Percentiles rank a stretch among this genome's conserved stretches.
phyloP scores from a whole-genome alignment of 2,329 filamentous ascomycete species.

The Lasiodiplodia citricola region DNA sequence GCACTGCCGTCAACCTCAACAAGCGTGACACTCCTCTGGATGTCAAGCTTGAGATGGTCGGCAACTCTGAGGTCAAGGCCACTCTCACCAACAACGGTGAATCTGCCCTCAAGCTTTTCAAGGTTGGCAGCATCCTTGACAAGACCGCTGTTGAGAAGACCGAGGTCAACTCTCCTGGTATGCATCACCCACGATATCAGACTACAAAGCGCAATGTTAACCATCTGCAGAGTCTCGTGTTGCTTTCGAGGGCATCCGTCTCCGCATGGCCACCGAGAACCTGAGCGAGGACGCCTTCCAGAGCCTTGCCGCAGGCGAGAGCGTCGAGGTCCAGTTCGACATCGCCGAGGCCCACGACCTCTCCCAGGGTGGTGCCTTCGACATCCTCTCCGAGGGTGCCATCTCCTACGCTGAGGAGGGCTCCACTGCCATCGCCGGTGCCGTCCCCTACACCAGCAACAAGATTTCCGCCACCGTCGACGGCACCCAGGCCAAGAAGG shows the following conservation, averaged over 20 bases:
- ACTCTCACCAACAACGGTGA: conserved; percentile 60
- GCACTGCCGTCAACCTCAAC: conserved; percentile 15
- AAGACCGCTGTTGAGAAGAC: conserved; percentile 60
- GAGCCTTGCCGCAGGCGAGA: conserved; percentile 53
- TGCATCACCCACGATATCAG: conserved; percentile 31
- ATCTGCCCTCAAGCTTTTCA: conserved; percentile 58
- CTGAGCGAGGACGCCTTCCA: conserved; percentile 59
- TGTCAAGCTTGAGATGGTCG: conserved; percentile 38
- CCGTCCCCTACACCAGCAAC: conserved; percentile 65
- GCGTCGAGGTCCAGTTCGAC: conserved; percentile 60
- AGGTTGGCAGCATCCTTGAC: conserved; percentile 61
- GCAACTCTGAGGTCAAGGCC: conserved; percentile 61
- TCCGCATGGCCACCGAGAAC: conserved; percentile 52
- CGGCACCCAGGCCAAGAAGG: conserved; percentile 58
- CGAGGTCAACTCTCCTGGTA: conserved; percentile 55
- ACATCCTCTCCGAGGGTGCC: conserved; percentile 61
- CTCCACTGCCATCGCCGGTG: conserved; percentile 60
- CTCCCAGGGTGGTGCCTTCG: conserved; percentile 51
- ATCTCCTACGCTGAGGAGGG: conserved; percentile 61
- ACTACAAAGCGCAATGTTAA: background rate
- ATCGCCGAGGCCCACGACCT: conserved; percentile 62
- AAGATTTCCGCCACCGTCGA: conserved; percentile 63
- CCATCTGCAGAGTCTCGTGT: conserved; percentile 47
- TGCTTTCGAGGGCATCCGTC: conserved; percentile 60
- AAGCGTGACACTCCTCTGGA: conserved; percentile 19